phyloP scores from a whole-genome alignment of 1,284 basidiomycete species.

The Moesziomyces globuligerus region DNA sequence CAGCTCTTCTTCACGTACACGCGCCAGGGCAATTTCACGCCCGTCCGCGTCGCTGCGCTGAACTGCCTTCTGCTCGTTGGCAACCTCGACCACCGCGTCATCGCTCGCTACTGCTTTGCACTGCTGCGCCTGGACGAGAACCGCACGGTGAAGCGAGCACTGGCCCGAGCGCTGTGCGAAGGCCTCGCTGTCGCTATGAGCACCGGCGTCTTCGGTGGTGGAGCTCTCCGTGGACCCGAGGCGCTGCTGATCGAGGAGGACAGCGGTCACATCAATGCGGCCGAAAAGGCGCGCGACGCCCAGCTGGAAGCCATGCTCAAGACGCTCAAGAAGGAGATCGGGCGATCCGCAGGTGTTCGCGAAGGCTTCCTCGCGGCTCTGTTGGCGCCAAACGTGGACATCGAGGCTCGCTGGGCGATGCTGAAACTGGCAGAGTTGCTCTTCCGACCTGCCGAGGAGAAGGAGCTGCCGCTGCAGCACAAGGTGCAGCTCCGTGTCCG shows the following conservation, averaged over 20 bases:
- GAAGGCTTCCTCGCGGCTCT: conserved; percentile 64
- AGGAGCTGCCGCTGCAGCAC: conserved; percentile 54
- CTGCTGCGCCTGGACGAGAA: conserved; percentile 88
- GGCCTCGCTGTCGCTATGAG: conserved; percentile 86
- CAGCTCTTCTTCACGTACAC: conserved; percentile 87
- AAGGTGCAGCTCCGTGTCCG: conserved; percentile 73
- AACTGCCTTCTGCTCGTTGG: conserved; percentile 91
- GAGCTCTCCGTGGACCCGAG: conserved; percentile 41
- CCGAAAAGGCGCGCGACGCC: conserved; percentile 67
- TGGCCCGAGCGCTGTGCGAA: conserved; percentile 85
- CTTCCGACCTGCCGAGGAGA: conserved; percentile 74
- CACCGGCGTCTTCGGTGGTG: conserved; percentile 81
- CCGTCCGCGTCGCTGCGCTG: conserved; percentile 90
- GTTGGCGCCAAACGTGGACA: conserved; percentile 73
- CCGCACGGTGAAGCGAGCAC: conserved; percentile 81
- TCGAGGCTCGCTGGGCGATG: conserved; percentile 88
- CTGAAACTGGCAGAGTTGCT: conserved; percentile 92
- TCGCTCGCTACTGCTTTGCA: conserved; percentile 89
- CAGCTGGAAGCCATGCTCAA: conserved; percentile 72
- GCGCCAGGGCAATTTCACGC: conserved; percentile 78
- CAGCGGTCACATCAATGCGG: conserved; percentile 39
- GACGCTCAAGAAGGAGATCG: conserved; percentile 62
- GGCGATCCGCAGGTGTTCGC: conserved; percentile 62
- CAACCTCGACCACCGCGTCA: conserved; percentile 71
- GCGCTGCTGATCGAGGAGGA: conserved; percentile 53